Evolutionary conservation across 2,329 filamentous ascomycete species (phyloP).

Genomic region (Colletotrichum euphorbiae): DNA sequence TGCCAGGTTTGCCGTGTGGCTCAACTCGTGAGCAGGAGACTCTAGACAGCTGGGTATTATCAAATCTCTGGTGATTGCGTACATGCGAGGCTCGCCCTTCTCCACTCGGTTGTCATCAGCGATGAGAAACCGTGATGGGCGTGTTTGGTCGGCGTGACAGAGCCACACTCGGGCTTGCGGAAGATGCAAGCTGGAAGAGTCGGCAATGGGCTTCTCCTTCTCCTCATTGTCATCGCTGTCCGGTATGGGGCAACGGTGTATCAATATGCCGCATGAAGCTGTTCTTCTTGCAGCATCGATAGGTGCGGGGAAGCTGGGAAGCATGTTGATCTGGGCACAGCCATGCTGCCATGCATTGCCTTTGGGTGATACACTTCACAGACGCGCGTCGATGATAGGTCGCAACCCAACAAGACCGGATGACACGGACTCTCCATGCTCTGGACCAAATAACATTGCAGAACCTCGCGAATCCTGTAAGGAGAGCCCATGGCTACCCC

Average conservation of each 20-base stretch:
- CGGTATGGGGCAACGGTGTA: conserved; percentile 7
- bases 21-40: background rate
- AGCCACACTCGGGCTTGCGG: conserved; percentile 28
- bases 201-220: conserved; percentile 24
- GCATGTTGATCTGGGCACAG: conserved; percentile 34
- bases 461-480: conserved; percentile 9
- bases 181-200: conserved; percentile 17
- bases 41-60: background rate
- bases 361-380: conserved; percentile 22
- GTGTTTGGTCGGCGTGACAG: background rate
- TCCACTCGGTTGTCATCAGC: conserved; percentile 1
- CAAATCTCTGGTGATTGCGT: conserved; percentile 8
- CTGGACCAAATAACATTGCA: conserved; percentile 24
- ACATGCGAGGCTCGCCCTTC: background rate
- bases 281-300: conserved; percentile 1
- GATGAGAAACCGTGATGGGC: background rate
- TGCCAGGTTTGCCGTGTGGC: conserved; percentile 18
- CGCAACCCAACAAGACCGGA: conserved; percentile 26
- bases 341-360: conserved; percentile 36
- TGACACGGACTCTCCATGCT: conserved; percentile 35
- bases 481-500: conserved; percentile 29
- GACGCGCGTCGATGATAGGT: conserved; percentile 39
- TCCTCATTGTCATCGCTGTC: background rate
- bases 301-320: conserved; percentile 37
- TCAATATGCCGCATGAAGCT: conserved; percentile 24